Evolutionary conservation across 805 yeast genomes (phyloP).

Genomic region (Wickerhamiella domercqiae): DNA sequence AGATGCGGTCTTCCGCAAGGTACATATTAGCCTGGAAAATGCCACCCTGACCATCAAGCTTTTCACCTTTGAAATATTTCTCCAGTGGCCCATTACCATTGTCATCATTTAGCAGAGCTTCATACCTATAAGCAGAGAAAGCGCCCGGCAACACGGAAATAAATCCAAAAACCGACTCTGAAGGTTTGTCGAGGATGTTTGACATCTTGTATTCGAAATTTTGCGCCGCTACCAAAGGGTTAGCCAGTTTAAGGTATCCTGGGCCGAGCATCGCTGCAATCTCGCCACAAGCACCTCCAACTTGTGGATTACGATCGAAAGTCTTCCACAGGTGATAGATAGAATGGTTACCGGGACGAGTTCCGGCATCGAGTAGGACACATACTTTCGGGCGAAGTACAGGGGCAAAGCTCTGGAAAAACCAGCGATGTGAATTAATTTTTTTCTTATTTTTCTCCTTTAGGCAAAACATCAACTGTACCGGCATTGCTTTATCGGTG

Average conservation of each 20-base stretch:
- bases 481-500: slow-evolving; percentile 55
- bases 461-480: slow-evolving; percentile 76
- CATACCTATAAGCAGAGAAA: slow-evolving; percentile 81
- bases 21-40: slow-evolving; percentile 93
- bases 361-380: slow-evolving; percentile 83
- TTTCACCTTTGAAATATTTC: slow-evolving; percentile 87
- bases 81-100: slow-evolving; percentile 75
- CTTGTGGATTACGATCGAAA: slow-evolving; percentile 55
- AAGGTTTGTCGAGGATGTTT: slow-evolving; percentile 86
- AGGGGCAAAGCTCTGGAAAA: slow-evolving; percentile 82
- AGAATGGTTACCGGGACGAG: slow-evolving; percentile 73
- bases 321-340: slow-evolving; percentile 82
- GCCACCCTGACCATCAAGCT: slow-evolving; percentile 55
- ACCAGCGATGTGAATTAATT: slow-evolving; percentile 95
- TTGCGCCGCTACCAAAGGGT: slow-evolving; percentile 91
- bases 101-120: slow-evolving; percentile 50
- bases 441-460: slow-evolving; percentile 81
- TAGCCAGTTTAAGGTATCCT: slow-evolving; percentile 38
- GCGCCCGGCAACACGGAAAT: slow-evolving; percentile 95
- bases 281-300: slow-evolving; percentile 98
- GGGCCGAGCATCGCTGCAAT: slow-evolving; percentile 73
- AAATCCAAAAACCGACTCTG: slow-evolving; percentile 89
- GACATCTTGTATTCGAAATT: slow-evolving; percentile 95
- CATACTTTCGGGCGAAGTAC: slow-evolving; percentile 69
- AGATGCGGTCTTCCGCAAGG: slow-evolving; percentile 87